Evolutionary conservation across 305 asterid genomes (phyloP), one percentile per base, ranked within the genome.

Genomic region (Fraxinus greggii): DNA sequence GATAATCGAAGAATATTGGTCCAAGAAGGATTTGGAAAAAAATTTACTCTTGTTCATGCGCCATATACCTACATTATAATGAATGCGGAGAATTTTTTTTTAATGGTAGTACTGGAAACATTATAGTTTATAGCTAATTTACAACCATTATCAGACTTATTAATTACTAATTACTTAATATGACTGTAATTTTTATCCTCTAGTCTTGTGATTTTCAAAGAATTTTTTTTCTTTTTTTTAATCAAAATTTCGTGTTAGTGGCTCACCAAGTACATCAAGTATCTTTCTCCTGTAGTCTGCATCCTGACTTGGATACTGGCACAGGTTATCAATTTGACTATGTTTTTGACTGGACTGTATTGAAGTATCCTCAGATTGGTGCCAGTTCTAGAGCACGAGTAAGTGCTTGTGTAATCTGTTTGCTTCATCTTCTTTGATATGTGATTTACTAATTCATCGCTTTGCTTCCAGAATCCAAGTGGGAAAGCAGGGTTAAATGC

Each of bases 311-410:
- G 51, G 63, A 81, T 76, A 40, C 81, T 54, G 76, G 59, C 51
- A 76, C 90, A 91, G 95, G 92, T 48, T 88, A 89, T 86, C 92
- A 92, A 81, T 79, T 90, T 83, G 95, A 90, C 80, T 87, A 84
- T 79, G 92, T 90, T 75, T 91, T 91, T 86, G 95, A 91, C 81
- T 91, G 95, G 95, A 91, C 95, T 80, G 78, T 89, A 80, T 86
- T 91, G 85, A 92, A 90, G 89, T 88, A 89, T 85, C 95, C 91
- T 86, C 94, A 89, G 86, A 84, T 91, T 82, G 95, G 97, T 88
- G 86, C 95, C 40, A 92, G 91, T 80, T 93, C 99, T 69, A 90
- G 95, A 90, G 86, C 95, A 75, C 90, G 94, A 90, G 98, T 94
- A 80, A 74, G 92, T 89, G 78, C 78, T 81, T 85, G 75, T 72